Base-by-base conservation (phyloP, 148 eudicot species). In the Camellia granthamiana region DNA sequence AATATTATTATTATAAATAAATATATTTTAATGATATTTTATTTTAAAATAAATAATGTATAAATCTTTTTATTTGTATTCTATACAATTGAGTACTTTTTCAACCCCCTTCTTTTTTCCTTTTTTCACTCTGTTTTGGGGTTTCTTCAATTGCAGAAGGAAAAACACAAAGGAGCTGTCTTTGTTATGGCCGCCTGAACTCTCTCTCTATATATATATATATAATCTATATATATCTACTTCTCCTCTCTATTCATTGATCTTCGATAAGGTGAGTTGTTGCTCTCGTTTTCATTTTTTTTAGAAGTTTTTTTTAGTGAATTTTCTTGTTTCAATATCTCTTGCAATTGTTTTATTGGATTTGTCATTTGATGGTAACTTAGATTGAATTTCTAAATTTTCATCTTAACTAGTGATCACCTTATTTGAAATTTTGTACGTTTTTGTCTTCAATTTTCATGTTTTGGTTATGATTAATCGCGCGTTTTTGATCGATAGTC, bases 161-260 rank as follows among this genome's bases (percentile, higher is more conserved):
- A 67, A 42, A 74, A 55, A 59, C 52, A 21, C 38, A 30, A 30
- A 75, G 2, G 47, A 43, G 73, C 38, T 38, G 42, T 54, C 74
- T 66, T 78, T 42, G 74, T 78, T 54, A 54, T 78, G 80, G 80
- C 80, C 80, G 80, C 80, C 80, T 78, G 74, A 78, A 41, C 56
- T 51, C 47, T 42, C 9, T 7, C 3, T 59, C 2, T n/a, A 42
- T 60, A 7, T 75, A 42, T 1, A 18, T 60, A 42, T 61, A 0
- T 30, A 30, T 11, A 21, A 7, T 30, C 4, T 13, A 67, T 5
- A 38, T 67, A 38, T 3, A n/a, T 49, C 52, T 7, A 4, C 52
- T 5, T 66, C 9, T 30, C 12, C 46, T 6, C 7, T 60, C 10
- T 44, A 15, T 52, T 43, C 12, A 71, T 52, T 23, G 23, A 38